Conservation (phyloP, 345 rosid genomes). For the Hibiscus mutabilis region DNA sequence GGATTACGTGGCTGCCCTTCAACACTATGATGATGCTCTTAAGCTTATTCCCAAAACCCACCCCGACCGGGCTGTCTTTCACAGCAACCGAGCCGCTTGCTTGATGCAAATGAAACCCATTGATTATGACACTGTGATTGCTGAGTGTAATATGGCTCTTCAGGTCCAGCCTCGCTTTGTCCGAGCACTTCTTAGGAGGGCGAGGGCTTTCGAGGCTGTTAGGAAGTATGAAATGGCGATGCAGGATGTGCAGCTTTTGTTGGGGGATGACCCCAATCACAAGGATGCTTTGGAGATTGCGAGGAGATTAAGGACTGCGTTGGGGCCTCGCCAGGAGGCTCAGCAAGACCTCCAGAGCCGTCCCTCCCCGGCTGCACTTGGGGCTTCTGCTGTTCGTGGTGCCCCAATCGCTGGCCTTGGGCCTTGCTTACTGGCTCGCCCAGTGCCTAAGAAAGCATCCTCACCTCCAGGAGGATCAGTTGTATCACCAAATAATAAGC, state of each 20-base stretch:
- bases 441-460: slow-evolving; percentile 54
- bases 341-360: slow-evolving; percentile 87
- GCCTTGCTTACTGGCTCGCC: slow-evolving; percentile 81
- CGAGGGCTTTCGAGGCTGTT: slow-evolving; percentile 74
- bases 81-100: slow-evolving; percentile 91
- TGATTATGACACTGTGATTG: slow-evolving; percentile 71
- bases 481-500: slow-evolving; percentile 30
- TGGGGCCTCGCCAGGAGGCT: slow-evolving; percentile 64
- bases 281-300: slow-evolving; percentile 75
- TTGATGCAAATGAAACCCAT: slow-evolving; percentile 98
- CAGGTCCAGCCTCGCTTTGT: slow-evolving; percentile 75
- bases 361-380: slow-evolving; percentile 97
- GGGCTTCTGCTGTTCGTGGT: slow-evolving; percentile 94
- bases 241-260: slow-evolving; percentile 69
- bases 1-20: slow-evolving; percentile 82
- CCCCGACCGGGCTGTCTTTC: slow-evolving; percentile 85
- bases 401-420: slow-evolving; percentile 89
- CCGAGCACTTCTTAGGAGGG: slow-evolving; percentile 83
- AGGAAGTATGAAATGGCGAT: slow-evolving; percentile 78
- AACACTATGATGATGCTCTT: slow-evolving; percentile 68
- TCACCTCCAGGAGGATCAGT: slow-evolving; percentile 35
- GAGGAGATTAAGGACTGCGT: slow-evolving; percentile 49
- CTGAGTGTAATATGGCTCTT: slow-evolving; percentile 81
- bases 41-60: slow-evolving; percentile 66
- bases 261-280: slow-evolving; percentile 66